phyloP scores from a whole-genome alignment of 495 filamentous ascomycete species.

The Neurospora tetrasperma region DNA sequence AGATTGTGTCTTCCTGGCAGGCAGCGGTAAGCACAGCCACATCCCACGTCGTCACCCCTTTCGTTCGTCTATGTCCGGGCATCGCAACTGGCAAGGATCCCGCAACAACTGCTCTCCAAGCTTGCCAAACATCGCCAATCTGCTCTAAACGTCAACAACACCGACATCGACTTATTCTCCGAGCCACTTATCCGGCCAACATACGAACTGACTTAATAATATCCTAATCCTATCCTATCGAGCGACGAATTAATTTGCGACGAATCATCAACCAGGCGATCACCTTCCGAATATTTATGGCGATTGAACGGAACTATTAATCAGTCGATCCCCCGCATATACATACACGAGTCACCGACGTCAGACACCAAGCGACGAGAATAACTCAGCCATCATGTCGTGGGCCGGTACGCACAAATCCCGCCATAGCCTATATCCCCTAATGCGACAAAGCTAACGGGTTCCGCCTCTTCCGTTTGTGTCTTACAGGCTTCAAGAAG shows the following conservation, averaged over 20 bases:
- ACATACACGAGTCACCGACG: neutral
- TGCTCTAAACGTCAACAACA: neutral
- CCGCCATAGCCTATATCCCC: constrained; percentile 9
- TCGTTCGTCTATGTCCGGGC: neutral
- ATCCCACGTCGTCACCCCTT: constrained; percentile 17
- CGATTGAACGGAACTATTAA: neutral
- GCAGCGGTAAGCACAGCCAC: constrained; percentile 15
- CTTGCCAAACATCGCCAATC: neutral
- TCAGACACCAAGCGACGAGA: neutral
- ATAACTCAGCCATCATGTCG: constrained; percentile 40
- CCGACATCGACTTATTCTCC: neutral
- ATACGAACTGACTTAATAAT: neutral
- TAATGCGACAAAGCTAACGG: neutral
- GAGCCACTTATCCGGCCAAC: neutral
- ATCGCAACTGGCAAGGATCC: neutral
- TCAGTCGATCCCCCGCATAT: neutral
- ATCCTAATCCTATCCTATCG: neutral
- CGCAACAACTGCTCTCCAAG: neutral
- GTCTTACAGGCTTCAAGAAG: constrained; percentile 81
- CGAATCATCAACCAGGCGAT: neutral
- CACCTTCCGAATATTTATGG: neutral
- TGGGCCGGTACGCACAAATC: constrained; percentile 43
- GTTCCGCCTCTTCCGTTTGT: constrained; percentile 3
- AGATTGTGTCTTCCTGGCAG: neutral
- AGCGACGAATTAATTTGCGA: neutral